Conservation (phyloP, 495 filamentous ascomycete genomes). For the Apodospora peruviana region DNA sequence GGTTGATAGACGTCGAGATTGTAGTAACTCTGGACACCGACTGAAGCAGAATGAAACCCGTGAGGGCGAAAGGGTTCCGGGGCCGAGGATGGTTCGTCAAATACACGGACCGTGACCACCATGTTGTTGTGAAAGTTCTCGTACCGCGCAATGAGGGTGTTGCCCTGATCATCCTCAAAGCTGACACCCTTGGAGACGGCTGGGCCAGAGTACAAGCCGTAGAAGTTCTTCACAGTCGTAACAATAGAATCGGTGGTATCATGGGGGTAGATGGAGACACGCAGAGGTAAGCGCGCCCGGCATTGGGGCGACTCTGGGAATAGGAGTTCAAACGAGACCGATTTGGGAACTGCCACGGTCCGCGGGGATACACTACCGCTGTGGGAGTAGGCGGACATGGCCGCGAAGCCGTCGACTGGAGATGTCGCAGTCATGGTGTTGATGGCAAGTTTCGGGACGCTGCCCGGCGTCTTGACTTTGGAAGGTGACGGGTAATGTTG, state of each 20-base stretch:
- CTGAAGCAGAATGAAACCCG: slow-evolving; percentile 30
- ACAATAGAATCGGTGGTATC: slow-evolving; percentile 95
- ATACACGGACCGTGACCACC: slow-evolving; percentile 83
- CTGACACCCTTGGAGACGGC: slow-evolving; percentile 66
- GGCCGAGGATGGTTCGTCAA: slow-evolving; percentile 55
- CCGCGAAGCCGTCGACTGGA: slow-evolving; percentile 6
- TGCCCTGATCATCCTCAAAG: slow-evolving; percentile 84
- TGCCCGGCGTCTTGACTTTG: slow-evolving; percentile 1
- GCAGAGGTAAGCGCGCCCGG: slow-evolving; percentile 77
- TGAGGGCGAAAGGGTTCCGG: slow-evolving; percentile 26
- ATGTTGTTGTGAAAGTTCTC: slow-evolving; percentile 89
- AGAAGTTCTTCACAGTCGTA: slow-evolving; percentile 95
- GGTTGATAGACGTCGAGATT: slow-evolving; percentile 29
- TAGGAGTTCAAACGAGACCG: slow-evolving; percentile 79
- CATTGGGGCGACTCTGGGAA: slow-evolving; percentile 67
- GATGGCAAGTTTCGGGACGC: slow-evolving; percentile 1
- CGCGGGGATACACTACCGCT: slow-evolving; percentile 42
- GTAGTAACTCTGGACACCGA: slow-evolving; percentile 21
- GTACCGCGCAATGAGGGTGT: slow-evolving; percentile 86
- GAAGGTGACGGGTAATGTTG: slow-evolving; percentile 7
- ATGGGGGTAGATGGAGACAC: slow-evolving; percentile 85
- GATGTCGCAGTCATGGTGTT: slow-evolving; percentile 13
- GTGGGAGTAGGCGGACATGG: slow-evolving; percentile 8
- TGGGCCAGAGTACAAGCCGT: slow-evolving; percentile 73
- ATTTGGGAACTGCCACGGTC: slow-evolving; percentile 56